Base-by-base conservation (phyloP, 2,329 filamentous ascomycete species). In the Sporothrix humicola region DNA sequence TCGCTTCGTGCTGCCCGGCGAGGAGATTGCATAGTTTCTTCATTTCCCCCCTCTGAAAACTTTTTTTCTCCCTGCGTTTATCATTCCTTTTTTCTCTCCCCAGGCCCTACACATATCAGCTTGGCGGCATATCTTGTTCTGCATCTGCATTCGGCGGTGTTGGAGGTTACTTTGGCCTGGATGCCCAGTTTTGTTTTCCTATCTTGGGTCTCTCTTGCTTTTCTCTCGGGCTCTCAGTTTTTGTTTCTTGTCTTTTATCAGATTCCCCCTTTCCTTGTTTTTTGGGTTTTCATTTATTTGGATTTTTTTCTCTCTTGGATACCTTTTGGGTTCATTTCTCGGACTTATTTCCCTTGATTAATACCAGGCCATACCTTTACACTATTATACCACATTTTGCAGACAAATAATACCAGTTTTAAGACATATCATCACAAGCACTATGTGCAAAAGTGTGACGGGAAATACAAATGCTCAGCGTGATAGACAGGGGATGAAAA, bases 1-100 rank as follows among this genome's bases (percentile, higher is more conserved):
- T 50, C 74, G 75, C 1, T 76, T 76, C 50, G 73, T 75, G 31
- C 71, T 76, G 54, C 74, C 75, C 2, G 42, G 61, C 48, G 44
- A 69, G 10, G 73, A 74, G 20, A 31, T 65, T 58, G 71, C 66
- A 69, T 54, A n/a, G 48, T 42, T 66, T n/a, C 65, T 71, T 17
- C 31, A 26, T 26, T 48, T 63, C 3, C 9, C 12, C 8, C n/a
- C 0, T 12, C 6, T 46, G 23, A n/a, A 23, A 20, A 56, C n/a
- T 61, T 10, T 26, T 59, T 52, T 65, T 20, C 9, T 59, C 44
- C 4, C 13, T 26, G 44, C 15, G 23, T 50, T 17, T 52, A 4
- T 58, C 2, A 17, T 56, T 7, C 10, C 7, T 23, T 50, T 26
- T 66, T 44, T 26, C 54, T 52, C 9, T 54, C n/a, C 61, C 42